Conservation (phyloP, 768 basidiomycete genomes). For the Lepiota venenata region DNA sequence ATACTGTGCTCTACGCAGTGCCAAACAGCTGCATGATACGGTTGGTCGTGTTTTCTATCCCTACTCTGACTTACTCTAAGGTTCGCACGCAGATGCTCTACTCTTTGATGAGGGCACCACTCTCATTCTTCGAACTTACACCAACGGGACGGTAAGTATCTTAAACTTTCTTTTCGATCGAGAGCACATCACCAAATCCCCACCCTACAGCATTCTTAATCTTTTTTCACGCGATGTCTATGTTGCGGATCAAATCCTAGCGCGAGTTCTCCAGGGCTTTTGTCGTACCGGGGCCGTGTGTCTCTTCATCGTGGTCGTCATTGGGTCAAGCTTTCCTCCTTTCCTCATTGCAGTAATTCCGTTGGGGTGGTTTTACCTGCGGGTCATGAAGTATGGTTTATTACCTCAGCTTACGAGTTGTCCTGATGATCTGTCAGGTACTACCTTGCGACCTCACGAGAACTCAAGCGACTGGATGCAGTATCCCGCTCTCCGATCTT, state of each 20-base stretch:
- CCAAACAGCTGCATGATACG: slow-evolving; percentile 72
- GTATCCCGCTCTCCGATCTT: slow-evolving; percentile 91
- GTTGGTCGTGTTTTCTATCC: slow-evolving; percentile 34
- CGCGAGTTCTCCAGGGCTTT: slow-evolving; percentile 69
- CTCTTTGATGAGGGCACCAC: slow-evolving; percentile 77
- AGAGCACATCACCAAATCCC: neutral
- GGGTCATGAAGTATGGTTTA: slow-evolving; percentile 68
- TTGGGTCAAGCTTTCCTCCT: slow-evolving; percentile 77
- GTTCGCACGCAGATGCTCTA: slow-evolving; percentile 57
- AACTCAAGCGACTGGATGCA: slow-evolving; percentile 85
- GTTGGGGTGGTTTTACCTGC: slow-evolving; percentile 73
- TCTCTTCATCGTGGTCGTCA: slow-evolving; percentile 64
- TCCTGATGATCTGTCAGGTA: slow-evolving; percentile 46
- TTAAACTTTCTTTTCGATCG: neutral
- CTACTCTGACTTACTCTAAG: neutral
- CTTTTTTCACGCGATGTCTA: slow-evolving; percentile 89
- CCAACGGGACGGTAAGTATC: slow-evolving; percentile 72
- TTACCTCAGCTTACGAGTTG: neutral
- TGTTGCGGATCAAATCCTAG: slow-evolving; percentile 81
- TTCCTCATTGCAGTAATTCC: slow-evolving; percentile 78
- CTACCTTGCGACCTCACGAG: slow-evolving; percentile 82
- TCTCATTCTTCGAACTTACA: slow-evolving; percentile 88
- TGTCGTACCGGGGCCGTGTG: slow-evolving; percentile 61
- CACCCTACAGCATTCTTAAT: slow-evolving; percentile 68
- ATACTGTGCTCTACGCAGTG: slow-evolving; percentile 69